A percentile compares a stretch with the other conserved stretches of the same genome.
These are phyloP conservation scores for Sporothrix variecibatus DNA, from an alignment of 2,329 filamentous ascomycete genomes.

Conservation along the genomic window DNA sequence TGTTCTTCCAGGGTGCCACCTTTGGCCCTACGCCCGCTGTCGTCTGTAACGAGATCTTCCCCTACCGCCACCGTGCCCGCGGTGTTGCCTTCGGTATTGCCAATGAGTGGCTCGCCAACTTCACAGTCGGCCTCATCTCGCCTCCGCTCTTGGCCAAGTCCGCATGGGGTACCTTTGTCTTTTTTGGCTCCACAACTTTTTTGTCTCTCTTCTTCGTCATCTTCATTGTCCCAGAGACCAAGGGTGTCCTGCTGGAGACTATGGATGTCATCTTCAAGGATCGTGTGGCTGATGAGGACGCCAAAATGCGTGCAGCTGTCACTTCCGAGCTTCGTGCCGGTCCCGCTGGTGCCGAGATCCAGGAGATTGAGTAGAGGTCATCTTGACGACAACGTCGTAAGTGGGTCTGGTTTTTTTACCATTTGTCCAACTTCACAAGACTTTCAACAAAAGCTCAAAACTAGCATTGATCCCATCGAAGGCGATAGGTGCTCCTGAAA, in stretches of 20 bases:
- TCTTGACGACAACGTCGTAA: neutral
- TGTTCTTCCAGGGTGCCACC: conserved; percentile 14
- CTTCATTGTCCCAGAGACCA: neutral
- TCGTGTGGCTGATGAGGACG: conserved; percentile 6
- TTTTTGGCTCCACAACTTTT: neutral
- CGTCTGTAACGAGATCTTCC: conserved; percentile 12
- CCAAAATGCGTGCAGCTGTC: conserved; percentile 2
- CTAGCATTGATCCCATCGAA: too few relatives aligned
- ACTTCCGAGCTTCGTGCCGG: neutral
- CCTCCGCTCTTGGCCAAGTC: neutral
- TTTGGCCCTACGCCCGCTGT: conserved; percentile 3
- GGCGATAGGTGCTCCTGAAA: too few relatives aligned
- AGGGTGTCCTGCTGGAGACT: conserved; percentile 8
- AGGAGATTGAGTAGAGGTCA: neutral
- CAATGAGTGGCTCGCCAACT: conserved; percentile 10
- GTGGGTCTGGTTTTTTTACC: neutral
- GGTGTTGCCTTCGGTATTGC: conserved; percentile 14
- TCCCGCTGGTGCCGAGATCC: neutral
- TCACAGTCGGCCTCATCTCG: neutral
- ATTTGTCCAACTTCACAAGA: too few relatives aligned
- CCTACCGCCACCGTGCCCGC: neutral
- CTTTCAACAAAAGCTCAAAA: too few relatives aligned
- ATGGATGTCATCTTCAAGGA: conserved; percentile 13
- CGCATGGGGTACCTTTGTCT: neutral
- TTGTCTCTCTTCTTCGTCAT: conserved; percentile 8